Evolutionary conservation across 2,329 filamentous ascomycete species (phyloP).

Genomic region (Paracoccidioides lutzii): DNA sequence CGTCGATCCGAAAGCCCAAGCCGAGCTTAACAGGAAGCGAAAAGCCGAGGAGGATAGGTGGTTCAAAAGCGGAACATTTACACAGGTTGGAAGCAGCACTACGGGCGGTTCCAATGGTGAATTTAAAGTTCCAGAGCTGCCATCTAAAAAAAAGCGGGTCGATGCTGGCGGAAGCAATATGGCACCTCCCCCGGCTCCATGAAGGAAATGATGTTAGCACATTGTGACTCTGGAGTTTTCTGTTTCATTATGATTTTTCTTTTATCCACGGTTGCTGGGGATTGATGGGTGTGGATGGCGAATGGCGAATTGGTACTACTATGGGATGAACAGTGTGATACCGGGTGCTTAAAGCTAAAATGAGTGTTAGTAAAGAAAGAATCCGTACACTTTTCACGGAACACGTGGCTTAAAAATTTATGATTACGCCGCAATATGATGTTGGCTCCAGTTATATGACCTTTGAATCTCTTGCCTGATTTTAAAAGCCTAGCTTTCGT

Average conservation of each 20-base stretch:
- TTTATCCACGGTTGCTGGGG: background rate
- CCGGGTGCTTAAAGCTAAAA: background rate
- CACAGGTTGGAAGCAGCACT: conserved; percentile 51
- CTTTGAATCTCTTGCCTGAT: too few relatives aligned
- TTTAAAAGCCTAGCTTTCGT: too few relatives aligned
- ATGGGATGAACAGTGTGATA: background rate
- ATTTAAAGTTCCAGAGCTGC: conserved; percentile 74
- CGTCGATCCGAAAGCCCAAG: conserved; percentile 81
- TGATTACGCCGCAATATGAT: too few relatives aligned
- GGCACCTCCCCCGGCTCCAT: conserved; percentile 28
- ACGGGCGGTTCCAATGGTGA: conserved; percentile 12
- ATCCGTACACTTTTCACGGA: too few relatives aligned
- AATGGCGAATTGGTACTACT: background rate
- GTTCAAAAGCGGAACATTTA: conserved; percentile 97
- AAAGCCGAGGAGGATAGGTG: conserved; percentile 91
- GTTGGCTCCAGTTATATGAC: too few relatives aligned
- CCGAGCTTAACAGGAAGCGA: conserved; percentile 76
- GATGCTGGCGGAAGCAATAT: conserved; percentile 51
- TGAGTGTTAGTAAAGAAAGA: background rate
- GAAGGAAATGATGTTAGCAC: conserved; percentile 12
- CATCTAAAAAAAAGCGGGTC: conserved; percentile 57
- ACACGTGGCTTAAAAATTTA: too few relatives aligned
- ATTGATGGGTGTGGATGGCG: conserved; percentile 2
- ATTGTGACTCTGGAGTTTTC: background rate
- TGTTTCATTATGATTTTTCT: background rate